Evolutionary conservation across 208 protist species (phyloP).

Genomic region (Crithidia thermophila): DNA sequence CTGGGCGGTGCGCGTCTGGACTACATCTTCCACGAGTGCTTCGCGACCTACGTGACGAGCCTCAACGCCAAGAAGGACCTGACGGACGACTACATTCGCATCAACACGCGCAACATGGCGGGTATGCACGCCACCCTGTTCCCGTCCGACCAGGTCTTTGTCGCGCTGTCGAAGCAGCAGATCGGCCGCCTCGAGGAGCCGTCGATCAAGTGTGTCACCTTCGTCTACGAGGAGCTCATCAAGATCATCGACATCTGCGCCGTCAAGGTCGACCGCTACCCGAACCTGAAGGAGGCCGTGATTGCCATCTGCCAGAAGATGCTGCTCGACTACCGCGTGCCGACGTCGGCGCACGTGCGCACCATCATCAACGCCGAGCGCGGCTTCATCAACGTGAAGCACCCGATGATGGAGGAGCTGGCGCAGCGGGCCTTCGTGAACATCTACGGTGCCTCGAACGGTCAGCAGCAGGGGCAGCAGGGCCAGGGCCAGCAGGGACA

Average conservation of each 20-base stretch:
- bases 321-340: slow-evolving; percentile 77
- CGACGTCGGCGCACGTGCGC: slow-evolving; percentile 88
- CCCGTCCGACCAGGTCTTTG: slow-evolving; percentile 97
- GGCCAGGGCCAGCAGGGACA: not conserved
- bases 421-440: slow-evolving; percentile 77
- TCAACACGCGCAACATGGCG: slow-evolving; percentile 96
- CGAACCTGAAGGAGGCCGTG: slow-evolving; percentile 87
- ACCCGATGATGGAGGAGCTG: slow-evolving; percentile 88
- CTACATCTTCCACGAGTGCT: slow-evolving; percentile 97
- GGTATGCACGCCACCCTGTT: slow-evolving; percentile 97
- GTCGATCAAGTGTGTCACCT: slow-evolving; percentile 94
- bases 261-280: slow-evolving; percentile 86
- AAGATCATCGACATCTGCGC: slow-evolving; percentile 91
- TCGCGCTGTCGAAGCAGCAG: slow-evolving; percentile 95
- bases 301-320: slow-evolving; percentile 87
- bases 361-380: slow-evolving; percentile 96
- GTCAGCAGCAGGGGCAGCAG: slow-evolving; percentile 1
- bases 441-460: slow-evolving; percentile 57
- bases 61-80: slow-evolving; percentile 93
- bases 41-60: slow-evolving; percentile 84
- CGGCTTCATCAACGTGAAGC: slow-evolving; percentile 98
- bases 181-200: slow-evolving; percentile 95
- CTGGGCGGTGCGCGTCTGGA: slow-evolving; percentile 96
- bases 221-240: slow-evolving; percentile 96
- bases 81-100: slow-evolving; percentile 95